Base-by-base conservation (phyloP, 108 stramenopile species). In the Schizochytrium sp. region DNA sequence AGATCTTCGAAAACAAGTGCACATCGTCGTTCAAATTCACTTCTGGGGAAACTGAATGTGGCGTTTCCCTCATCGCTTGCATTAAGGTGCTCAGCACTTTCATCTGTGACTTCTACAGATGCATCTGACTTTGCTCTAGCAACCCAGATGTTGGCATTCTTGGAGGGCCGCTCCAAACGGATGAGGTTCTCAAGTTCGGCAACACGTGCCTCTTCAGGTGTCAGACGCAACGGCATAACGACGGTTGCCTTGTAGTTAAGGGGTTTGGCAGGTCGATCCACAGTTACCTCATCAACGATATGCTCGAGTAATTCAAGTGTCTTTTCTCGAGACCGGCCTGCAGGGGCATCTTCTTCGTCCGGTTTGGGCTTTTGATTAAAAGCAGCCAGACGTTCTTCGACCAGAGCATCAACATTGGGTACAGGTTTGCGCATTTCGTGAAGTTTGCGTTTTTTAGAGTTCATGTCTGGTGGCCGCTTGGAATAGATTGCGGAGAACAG, bases 391-490 rank as follows among this genome's bases (percentile, higher is more conserved):
- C 15, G 7, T 15, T 69, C 44, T 15, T 44, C 42, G 42, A 44
- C 64, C 12, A 69, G 64, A 8, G 64, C 64, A 44, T 69, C 64
- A 44, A 69, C 64, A 15, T 69, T 44, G 12, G 64, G 64, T 8
- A 69, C 15, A 7, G 12, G 12, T 15, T 69, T 69, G 12, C 64
- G 64, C 64, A 69, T 69, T 69, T 69, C 53, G 76, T 83, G 76
- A 47, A 83, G 76, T 28, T 55, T 55, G 13, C 76, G 47, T 1
- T 83, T 83, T 28, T 42, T 83, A 47, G 76, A 83, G 47, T 83
- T 83, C 50, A 83, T 13, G 47, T 83, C 76, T 28, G 76, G 76
- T 28, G 76, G 76, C 47, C 76, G 45, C 53, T 83, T 83, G 17
- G 76, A 55, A 53, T 83, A 83, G 50, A 55, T 53, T 10, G 76